Evolutionary conservation across 129 eudicot genomes (phyloP).

Genomic region (Arctium minus): DNA sequence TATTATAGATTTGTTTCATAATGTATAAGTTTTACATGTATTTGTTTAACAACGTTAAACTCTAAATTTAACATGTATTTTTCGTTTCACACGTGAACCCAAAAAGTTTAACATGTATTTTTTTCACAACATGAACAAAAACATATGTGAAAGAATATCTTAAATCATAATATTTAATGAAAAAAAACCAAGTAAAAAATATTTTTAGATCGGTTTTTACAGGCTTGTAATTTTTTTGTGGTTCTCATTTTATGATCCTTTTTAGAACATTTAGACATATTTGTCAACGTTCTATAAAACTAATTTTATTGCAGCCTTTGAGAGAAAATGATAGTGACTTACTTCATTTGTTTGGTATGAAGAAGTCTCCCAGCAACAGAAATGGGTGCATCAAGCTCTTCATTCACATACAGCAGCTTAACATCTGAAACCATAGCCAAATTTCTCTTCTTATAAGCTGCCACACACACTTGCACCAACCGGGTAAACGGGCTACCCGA

Average conservation of each 20-base stretch:
- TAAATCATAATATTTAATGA: no score
- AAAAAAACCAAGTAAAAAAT: neutral
- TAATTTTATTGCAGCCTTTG: no score
- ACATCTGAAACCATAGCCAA: slow-evolving; percentile 22
- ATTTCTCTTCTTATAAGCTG: slow-evolving; percentile 50
- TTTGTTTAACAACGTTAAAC: no score
- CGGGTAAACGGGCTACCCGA: slow-evolving; percentile 55
- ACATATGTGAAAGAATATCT: no score
- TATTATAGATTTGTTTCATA: no score
- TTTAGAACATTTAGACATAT: no score
- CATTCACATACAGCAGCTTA: slow-evolving; percentile 41
- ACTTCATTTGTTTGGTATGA: slow-evolving; percentile 47
- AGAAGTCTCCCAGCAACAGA: slow-evolving; percentile 64
- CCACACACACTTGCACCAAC: slow-evolving; percentile 47
- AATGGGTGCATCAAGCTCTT: slow-evolving; percentile 63
- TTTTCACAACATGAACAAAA: no score
- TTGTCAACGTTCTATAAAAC: neutral
- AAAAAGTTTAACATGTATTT: no score
- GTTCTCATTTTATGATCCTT: neutral
- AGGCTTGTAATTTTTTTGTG: neutral
- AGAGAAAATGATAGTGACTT: neutral
- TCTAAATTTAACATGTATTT: no score
- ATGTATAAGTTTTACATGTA: no score
- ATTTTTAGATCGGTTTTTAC: neutral
- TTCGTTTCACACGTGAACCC: no score